A percentile compares a stretch with the other conserved stretches of the same genome.
Conservation (phyloP, 495 filamentous ascomycete genomes). For the Talaromyces adpressus region DNA sequence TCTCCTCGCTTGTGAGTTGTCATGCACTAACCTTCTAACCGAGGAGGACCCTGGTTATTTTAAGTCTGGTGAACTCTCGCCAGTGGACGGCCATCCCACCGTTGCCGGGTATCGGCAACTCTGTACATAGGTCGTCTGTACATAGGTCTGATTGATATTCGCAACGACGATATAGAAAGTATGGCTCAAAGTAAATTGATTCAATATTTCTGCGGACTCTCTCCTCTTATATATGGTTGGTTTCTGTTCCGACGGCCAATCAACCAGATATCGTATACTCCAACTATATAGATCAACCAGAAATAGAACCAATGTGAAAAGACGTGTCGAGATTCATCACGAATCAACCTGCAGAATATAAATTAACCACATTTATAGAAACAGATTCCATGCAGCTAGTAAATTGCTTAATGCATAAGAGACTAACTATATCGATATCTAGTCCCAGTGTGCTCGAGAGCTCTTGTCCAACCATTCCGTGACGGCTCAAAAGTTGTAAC, state of each 20-base stretch:
- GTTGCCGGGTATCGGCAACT: background rate
- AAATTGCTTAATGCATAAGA: background rate
- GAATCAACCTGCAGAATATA: background rate
- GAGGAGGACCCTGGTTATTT: background rate
- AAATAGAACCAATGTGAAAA: constrained; percentile 1
- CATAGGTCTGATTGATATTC: background rate
- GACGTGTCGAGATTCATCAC: background rate
- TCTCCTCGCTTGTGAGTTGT: background rate
- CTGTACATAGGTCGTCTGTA: background rate
- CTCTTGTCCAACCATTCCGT: background rate
- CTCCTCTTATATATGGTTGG: background rate
- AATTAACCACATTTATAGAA: constrained; percentile 1
- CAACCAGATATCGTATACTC: background rate
- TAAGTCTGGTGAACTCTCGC: background rate
- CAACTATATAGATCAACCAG: constrained; percentile 2
- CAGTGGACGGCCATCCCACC: background rate
- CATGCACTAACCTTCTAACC: background rate
- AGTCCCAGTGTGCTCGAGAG: constrained; percentile 8
- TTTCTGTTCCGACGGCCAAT: background rate
- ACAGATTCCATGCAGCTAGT: constrained; percentile 11
- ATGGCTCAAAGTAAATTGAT: background rate
- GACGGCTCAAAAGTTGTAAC: constrained; percentile 1
- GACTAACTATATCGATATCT: constrained; percentile 11
- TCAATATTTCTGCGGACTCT: background rate
- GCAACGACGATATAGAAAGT: background rate